Conservation (phyloP, 768 basidiomycete species). For the Rhizopogon salebrosus region DNA sequence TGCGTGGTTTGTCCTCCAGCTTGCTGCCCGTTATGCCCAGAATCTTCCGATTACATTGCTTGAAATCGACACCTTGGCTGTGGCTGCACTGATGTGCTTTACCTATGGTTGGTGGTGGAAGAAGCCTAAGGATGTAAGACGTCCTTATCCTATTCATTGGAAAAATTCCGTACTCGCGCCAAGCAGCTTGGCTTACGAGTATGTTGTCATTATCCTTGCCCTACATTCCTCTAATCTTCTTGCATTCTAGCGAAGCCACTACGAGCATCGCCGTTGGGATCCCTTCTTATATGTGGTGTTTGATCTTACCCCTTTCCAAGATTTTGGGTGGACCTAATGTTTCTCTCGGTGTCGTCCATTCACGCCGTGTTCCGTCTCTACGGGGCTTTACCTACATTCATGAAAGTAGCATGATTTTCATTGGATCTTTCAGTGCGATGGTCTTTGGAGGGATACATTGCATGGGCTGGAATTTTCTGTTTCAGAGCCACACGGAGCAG, state of each 20-base stretch:
- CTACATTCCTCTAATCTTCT: neutral
- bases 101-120: too few relatives aligned
- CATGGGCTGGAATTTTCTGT: constrained; percentile 18
- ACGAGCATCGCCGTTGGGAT: neutral
- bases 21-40: too few relatives aligned
- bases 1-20: too few relatives aligned
- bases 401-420: neutral
- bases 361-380: neutral
- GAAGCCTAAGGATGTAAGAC: too few relatives aligned
- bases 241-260: neutral
- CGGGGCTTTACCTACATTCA: neutral
- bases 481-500: constrained; percentile 12
- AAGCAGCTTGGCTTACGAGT: neutral
- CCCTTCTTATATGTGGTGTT: neutral
- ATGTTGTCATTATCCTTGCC: neutral
- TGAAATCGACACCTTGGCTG: too few relatives aligned
- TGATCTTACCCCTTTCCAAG: neutral
- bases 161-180: neutral
- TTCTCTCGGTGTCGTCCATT: neutral
- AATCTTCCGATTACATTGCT: too few relatives aligned
- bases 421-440: too few relatives aligned
- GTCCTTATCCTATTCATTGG: constrained; percentile 4
- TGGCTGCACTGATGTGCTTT: too few relatives aligned
- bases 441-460: too few relatives aligned
- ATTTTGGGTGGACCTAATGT: too few relatives aligned